Evolutionary conservation across 179 eudicot species (phyloP).

Genomic region (Spinacia oleracea): DNA sequence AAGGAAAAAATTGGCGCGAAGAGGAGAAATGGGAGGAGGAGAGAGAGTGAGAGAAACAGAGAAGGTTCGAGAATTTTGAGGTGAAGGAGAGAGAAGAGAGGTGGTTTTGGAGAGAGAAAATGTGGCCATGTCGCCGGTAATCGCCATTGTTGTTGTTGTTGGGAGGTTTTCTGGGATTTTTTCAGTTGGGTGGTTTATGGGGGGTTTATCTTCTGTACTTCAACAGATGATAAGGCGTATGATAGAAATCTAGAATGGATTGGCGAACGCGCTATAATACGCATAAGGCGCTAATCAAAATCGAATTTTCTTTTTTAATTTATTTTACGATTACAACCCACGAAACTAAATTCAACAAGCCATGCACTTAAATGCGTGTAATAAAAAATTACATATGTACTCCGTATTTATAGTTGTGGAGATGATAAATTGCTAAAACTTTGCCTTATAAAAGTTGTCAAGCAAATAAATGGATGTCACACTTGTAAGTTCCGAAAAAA

Average conservation of each 20-base stretch:
- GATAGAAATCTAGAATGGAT: neutral
- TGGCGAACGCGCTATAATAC: neutral
- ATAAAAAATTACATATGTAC: too few species aligned
- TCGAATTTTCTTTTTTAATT: too few species aligned
- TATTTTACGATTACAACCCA: too few species aligned
- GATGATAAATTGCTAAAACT: too few species aligned
- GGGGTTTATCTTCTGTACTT: conserved; percentile 27
- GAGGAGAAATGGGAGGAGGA: conserved; percentile 2
- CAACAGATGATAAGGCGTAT: neutral
- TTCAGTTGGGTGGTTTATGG: conserved; percentile 16
- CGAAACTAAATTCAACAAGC: too few species aligned
- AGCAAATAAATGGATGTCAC: too few species aligned
- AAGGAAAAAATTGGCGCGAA: conserved; percentile 18
- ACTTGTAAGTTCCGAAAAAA: too few species aligned
- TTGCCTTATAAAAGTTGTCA: too few species aligned
- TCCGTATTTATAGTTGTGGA: too few species aligned
- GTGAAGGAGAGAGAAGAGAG: conserved; percentile 7
- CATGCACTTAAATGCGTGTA: too few species aligned
- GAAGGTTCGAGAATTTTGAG: neutral
- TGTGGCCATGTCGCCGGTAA: neutral
- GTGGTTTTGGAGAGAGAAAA: conserved; percentile 27
- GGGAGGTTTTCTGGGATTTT: neutral
- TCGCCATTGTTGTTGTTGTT: conserved; percentile 27
- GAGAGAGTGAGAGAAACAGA: conserved; percentile 10
- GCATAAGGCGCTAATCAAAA: too few species aligned